phyloP scores from a whole-genome alignment of 2,329 filamentous ascomycete species.

The Alternaria rosae region DNA sequence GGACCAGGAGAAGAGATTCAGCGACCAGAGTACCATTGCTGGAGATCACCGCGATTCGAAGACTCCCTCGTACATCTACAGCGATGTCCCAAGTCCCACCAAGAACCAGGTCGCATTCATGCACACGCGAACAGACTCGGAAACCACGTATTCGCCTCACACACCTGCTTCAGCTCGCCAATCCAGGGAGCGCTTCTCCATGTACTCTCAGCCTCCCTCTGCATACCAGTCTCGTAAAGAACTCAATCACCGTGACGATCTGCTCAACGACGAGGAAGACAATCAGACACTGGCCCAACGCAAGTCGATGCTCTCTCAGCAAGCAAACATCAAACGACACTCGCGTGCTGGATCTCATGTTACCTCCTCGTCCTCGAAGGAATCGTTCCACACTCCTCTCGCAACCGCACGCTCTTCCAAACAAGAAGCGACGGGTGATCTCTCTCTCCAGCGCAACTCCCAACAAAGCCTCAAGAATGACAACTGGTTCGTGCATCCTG shows the following conservation, averaged over 20 bases:
- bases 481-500: slow-evolving; percentile 57
- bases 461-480: slow-evolving; percentile 52
- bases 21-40: slow-evolving; percentile 53
- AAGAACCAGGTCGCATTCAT: slow-evolving; percentile 73
- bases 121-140: slow-evolving; percentile 75
- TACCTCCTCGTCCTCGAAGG: slow-evolving; percentile 38
- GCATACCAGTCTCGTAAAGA: slow-evolving; percentile 49
- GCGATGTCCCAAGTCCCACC: slow-evolving; percentile 42
- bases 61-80: slow-evolving; percentile 36
- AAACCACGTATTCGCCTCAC: slow-evolving; percentile 60
- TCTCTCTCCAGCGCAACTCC: slow-evolving; percentile 37
- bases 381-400: slow-evolving; percentile 42
- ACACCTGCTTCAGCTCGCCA: slow-evolving; percentile 61
- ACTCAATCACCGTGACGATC: slow-evolving; percentile 44
- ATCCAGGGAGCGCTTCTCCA: slow-evolving; percentile 60
- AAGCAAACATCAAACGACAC: slow-evolving; percentile 44
- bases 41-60: slow-evolving; percentile 47
- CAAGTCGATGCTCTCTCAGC: slow-evolving; percentile 43
- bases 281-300: slow-evolving; percentile 43
- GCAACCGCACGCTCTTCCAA: slow-evolving; percentile 18
- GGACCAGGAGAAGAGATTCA: slow-evolving; percentile 70
- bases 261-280: slow-evolving; percentile 36
- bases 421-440: slow-evolving; percentile 31
- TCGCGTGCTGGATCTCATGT: slow-evolving; percentile 38
- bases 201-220: slow-evolving; percentile 47